phyloP scores from a whole-genome alignment of 2,329 filamentous ascomycete species.

The Colletotrichum sp. region DNA sequence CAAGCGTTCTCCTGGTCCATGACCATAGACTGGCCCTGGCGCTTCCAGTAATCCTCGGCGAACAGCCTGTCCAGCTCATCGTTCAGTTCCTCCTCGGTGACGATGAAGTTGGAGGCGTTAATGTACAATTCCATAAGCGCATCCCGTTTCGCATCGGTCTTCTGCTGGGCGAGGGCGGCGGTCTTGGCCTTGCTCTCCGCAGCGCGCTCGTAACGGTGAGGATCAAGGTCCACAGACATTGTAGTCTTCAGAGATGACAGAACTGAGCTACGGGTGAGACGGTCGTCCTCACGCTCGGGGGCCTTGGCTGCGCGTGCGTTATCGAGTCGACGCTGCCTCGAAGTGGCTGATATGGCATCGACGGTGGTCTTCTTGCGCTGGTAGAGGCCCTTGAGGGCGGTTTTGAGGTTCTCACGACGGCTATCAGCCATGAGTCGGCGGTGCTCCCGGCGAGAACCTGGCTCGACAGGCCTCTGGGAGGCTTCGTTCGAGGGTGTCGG shows the following conservation, averaged over 20 bases:
- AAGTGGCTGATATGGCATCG: conserved; percentile 42
- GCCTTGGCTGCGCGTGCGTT: conserved; percentile 58
- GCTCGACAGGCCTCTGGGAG: conserved; percentile 38
- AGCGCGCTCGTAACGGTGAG: conserved; percentile 62
- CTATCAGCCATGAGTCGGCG: conserved; percentile 74
- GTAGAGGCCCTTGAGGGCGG: conserved; percentile 75
- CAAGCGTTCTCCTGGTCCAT: conserved; percentile 52
- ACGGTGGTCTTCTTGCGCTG: conserved; percentile 61
- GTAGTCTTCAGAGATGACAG: conserved; percentile 53
- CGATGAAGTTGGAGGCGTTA: conserved; percentile 86
- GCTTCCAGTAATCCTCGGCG: conserved; percentile 61
- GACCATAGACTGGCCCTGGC: conserved; percentile 37
- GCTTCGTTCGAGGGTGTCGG: conserved; percentile 53
- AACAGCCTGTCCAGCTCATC: conserved; percentile 79
- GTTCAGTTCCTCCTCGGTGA: conserved; percentile 78
- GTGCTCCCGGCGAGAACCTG: conserved; percentile 55
- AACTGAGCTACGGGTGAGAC: conserved; percentile 74
- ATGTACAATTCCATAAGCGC: conserved; percentile 88
- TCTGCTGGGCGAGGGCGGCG: conserved; percentile 49
- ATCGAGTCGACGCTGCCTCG: conserved; percentile 45
- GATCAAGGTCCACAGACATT: conserved; percentile 63
- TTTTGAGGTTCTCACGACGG: conserved; percentile 73
- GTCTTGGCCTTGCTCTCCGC: conserved; percentile 43
- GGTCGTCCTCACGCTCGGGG: conserved; percentile 77
- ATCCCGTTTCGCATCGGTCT: conserved; percentile 67